A percentile compares a stretch with the other conserved stretches of the same genome.
phyloP scores from a whole-genome alignment of 2,329 filamentous ascomycete genomes.

The Ascochyta clinopodiicola region DNA sequence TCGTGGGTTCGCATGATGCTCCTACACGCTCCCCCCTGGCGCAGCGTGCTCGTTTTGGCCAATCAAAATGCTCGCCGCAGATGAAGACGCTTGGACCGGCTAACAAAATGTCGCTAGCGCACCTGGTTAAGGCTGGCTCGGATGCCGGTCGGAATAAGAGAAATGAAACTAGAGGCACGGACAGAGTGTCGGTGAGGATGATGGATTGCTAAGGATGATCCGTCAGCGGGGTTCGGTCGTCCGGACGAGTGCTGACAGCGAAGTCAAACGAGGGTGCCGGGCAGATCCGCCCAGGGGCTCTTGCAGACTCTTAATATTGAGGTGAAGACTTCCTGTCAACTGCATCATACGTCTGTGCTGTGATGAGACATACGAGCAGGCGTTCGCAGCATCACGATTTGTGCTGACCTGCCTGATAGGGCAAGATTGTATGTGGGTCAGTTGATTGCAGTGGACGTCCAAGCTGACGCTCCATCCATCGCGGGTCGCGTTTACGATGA shows the following conservation, averaged over 20 bases:
- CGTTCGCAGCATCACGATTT: neutral
- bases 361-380: neutral
- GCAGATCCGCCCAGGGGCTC: constrained; percentile 12
- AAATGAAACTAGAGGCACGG: constrained; percentile 15
- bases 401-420: constrained; percentile 10
- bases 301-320: neutral
- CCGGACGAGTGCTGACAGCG: neutral
- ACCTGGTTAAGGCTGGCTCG: constrained; percentile 8
- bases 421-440: constrained; percentile 7
- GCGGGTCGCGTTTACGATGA: constrained; percentile 20
- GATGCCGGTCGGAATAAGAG: constrained; percentile 17
- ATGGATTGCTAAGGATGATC: constrained; percentile 2
- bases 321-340: neutral
- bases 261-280: constrained; percentile 2
- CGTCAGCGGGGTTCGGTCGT: constrained; percentile 8
- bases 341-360: constrained; percentile 1
- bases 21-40: constrained; percentile 9
- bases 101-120: constrained; percentile 12
- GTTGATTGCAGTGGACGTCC: constrained; percentile 10
- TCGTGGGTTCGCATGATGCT: constrained; percentile 18
- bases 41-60: neutral
- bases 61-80: constrained; percentile 8
- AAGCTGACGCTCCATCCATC: neutral
- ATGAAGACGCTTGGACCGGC: constrained; percentile 8
- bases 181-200: constrained; percentile 15